phyloP scores from a whole-genome alignment of 1,139 yeast species.

The Magnusiomyces fungicola region DNA sequence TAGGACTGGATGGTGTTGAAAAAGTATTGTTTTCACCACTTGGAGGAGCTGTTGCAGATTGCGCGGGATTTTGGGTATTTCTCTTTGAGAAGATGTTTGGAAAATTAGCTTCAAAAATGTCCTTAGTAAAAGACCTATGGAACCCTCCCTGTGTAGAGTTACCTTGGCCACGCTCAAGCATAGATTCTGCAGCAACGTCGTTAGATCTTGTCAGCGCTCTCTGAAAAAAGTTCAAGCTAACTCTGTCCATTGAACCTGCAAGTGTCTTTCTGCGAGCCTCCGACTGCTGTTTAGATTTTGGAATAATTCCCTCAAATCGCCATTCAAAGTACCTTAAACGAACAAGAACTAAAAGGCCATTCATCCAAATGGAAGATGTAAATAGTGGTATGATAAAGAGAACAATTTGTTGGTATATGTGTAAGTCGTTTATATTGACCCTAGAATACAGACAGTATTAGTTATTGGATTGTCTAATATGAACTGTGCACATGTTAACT shows the following conservation, averaged over 20 bases:
- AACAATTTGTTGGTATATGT: constrained; percentile 51
- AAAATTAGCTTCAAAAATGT: not conserved
- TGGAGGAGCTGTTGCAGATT: no score
- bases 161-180: no score
- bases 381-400: constrained; percentile 41
- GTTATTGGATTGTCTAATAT: no score
- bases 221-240: constrained; percentile 1
- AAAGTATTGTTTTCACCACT: no score
- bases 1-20: no score
- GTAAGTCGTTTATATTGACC: constrained; percentile 2
- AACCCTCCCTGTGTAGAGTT: not conserved
- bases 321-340: constrained; percentile 52
- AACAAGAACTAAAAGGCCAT: constrained; percentile 38
- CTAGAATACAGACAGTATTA: no score
- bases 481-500: no score
- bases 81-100: constrained; percentile 1
- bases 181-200: not conserved
- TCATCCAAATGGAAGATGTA: constrained; percentile 85
- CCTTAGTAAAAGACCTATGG: not conserved
- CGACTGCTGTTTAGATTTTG: constrained; percentile 62
- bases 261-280: not conserved
- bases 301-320: constrained; percentile 74
- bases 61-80: not conserved
- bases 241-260: not conserved
- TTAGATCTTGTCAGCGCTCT: constrained; percentile 1